phyloP scores from a whole-genome alignment of 768 basidiomycete species.

The Pleurotus eryngii region DNA sequence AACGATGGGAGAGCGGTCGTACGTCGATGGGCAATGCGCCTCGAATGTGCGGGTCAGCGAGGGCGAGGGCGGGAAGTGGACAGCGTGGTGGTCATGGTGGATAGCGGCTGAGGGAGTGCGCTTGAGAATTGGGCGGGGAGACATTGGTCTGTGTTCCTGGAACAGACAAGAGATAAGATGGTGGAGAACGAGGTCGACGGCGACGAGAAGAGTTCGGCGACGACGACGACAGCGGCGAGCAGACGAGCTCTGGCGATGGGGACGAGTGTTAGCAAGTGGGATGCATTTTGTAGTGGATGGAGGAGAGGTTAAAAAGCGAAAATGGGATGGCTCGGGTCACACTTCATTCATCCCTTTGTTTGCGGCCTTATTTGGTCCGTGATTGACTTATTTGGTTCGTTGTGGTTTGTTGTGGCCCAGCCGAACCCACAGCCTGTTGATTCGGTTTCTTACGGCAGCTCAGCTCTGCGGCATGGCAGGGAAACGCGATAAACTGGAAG shows the following conservation, averaged over 20 bases:
- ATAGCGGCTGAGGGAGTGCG: slow-evolving; percentile 29
- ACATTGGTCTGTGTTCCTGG: slow-evolving; percentile 19
- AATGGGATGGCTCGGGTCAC: slow-evolving; percentile 4
- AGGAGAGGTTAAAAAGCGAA: slow-evolving; percentile 9
- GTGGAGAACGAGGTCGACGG: neutral
- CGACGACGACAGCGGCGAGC: neutral
- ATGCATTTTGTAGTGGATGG: slow-evolving; percentile 10
- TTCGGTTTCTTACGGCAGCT: slow-evolving; percentile 4
- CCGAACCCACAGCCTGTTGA: slow-evolving; percentile 2
- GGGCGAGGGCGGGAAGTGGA: slow-evolving; percentile 54
- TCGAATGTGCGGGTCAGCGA: slow-evolving; percentile 46
- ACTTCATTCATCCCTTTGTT: slow-evolving; percentile 7
- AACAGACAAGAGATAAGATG: neutral
- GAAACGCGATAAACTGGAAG: slow-evolving; percentile 1
- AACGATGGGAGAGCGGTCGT: slow-evolving; percentile 80
- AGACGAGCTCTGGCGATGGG: neutral
- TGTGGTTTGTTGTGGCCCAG: neutral
- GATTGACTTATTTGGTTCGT: slow-evolving; percentile 5
- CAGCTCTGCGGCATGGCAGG: neutral
- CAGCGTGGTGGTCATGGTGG: slow-evolving; percentile 29
- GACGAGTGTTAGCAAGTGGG: slow-evolving; percentile 15
- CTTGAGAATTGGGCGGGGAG: slow-evolving; percentile 61
- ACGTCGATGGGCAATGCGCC: slow-evolving; percentile 56
- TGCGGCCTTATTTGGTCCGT: slow-evolving; percentile 3
- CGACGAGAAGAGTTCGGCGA: slow-evolving; percentile 6